Evolutionary conservation across 192 early-diverging fungal species (phyloP).

Genomic region (Coemansia sp.): DNA sequence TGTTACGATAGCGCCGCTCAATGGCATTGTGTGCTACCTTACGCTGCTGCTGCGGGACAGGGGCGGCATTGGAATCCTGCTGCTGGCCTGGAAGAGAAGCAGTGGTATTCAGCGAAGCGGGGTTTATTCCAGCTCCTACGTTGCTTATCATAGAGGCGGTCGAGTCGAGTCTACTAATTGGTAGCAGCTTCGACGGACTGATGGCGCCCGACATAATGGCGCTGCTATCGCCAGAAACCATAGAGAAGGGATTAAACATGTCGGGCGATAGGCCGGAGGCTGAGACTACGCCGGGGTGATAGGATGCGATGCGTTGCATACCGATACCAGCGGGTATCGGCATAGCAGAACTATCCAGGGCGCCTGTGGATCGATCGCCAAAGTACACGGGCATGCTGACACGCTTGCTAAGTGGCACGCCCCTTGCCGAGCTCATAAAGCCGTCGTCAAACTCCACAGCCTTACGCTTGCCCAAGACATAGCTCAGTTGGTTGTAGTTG

Average conservation of each 20-base stretch:
- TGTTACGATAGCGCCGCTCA: slow-evolving; percentile 92
- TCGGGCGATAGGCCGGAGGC: background rate
- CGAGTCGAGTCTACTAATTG: background rate
- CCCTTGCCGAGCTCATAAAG: slow-evolving; percentile 16
- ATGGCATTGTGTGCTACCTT: slow-evolving; percentile 97
- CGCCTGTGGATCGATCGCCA: slow-evolving; percentile 4
- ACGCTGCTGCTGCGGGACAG: slow-evolving; percentile 62
- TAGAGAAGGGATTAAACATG: slow-evolving; percentile 4
- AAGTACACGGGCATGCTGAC: slow-evolving; percentile 48
- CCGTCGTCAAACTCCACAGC: slow-evolving; percentile 13
- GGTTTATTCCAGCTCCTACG: background rate
- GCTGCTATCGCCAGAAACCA: background rate
- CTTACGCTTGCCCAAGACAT: slow-evolving; percentile 34
- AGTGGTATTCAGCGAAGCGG: background rate
- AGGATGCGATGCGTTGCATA: slow-evolving; percentile 50
- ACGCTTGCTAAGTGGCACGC: slow-evolving; percentile 46
- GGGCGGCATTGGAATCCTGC: background rate
- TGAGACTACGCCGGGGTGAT: slow-evolving; percentile 20
- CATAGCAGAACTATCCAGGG: slow-evolving; percentile 4
- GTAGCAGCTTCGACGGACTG: slow-evolving; percentile 2
- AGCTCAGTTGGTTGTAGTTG: slow-evolving; percentile 14
- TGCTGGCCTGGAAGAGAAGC: background rate
- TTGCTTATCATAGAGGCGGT: background rate
- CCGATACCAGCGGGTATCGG: slow-evolving; percentile 23
- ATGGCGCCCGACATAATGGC: slow-evolving; percentile 3